A percentile compares a stretch with the other conserved stretches of the same genome.
These are phyloP conservation scores for Cercophora sp. DNA, from an alignment of 495 filamentous ascomycete genomes.

Conservation along the genomic window DNA sequence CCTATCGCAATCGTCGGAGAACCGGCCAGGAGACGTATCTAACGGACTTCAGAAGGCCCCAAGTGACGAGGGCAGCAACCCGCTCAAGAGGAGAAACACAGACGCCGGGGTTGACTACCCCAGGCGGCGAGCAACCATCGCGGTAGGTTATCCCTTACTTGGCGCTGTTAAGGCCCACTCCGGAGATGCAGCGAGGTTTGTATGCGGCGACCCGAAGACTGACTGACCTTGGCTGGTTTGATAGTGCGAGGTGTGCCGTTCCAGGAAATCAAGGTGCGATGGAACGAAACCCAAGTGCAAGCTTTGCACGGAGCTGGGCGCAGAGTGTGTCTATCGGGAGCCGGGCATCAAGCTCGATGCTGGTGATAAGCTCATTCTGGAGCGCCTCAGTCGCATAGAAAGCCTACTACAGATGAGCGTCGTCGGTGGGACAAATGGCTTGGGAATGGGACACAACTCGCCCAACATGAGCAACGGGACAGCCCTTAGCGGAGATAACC, in stretches of 20 bases:
- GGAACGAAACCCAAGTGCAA: slow-evolving; percentile 80
- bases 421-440: slow-evolving; percentile 41
- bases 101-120: slow-evolving; percentile 65
- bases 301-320: slow-evolving; percentile 75
- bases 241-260: slow-evolving; percentile 81
- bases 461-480: slow-evolving; percentile 70
- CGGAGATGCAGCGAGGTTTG: neutral
- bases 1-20: slow-evolving; percentile 50
- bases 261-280: slow-evolving; percentile 78
- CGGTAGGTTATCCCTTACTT: slow-evolving; percentile 48
- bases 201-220: neutral
- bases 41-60: slow-evolving; percentile 45
- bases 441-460: slow-evolving; percentile 50
- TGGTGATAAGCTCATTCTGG: slow-evolving; percentile 79
- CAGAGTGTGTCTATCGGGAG: slow-evolving; percentile 79
- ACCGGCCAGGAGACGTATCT: slow-evolving; percentile 31
- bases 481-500: slow-evolving; percentile 60
- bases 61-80: slow-evolving; percentile 50
- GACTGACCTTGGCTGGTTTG: slow-evolving; percentile 21
- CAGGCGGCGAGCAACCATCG: slow-evolving; percentile 65
- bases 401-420: slow-evolving; percentile 67
- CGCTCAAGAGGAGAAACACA: slow-evolving; percentile 61
- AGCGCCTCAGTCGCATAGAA: slow-evolving; percentile 72
- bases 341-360: slow-evolving; percentile 85
- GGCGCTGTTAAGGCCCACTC: neutral